Percentiles rank a stretch among this genome's conserved stretches.
These are phyloP conservation scores for Colletotrichum sp. DNA, from an alignment of 2,329 filamentous ascomycete genomes.

Conservation along the genomic window DNA sequence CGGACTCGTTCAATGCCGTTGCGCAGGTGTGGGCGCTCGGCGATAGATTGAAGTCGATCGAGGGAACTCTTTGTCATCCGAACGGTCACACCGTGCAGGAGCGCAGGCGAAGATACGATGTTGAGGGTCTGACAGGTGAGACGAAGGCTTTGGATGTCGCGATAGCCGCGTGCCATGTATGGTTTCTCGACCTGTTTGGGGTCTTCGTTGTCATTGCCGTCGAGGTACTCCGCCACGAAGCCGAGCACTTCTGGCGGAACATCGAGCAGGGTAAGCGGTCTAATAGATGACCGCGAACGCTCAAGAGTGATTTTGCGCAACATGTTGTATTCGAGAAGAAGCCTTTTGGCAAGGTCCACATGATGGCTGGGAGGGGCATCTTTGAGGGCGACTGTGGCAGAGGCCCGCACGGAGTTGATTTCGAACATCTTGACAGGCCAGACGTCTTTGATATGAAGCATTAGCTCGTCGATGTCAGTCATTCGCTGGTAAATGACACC, in stretches of 20 bases:
- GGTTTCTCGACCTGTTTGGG: too few species aligned
- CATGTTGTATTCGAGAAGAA: rapidly evolving
- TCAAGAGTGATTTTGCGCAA: rapidly evolving
- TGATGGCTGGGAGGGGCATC: not conserved
- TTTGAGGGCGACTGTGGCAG: not conserved
- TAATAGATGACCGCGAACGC: rapidly evolving
- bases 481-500: not conserved
- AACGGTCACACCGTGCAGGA: not conserved
- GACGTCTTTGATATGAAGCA: not conserved
- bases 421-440: not conserved
- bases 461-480: not conserved
- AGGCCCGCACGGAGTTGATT: too few species aligned
- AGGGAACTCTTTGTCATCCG: not conserved
- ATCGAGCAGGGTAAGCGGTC: too few species aligned
- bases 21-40: not conserved
- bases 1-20: not conserved
- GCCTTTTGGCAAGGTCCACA: not conserved
- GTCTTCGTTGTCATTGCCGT: too few species aligned
- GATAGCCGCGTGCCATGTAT: too few species aligned
- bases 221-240: too few species aligned
- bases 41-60: rapidly evolving
- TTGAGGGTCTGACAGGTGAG: not conserved
- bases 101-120: rapidly evolving
- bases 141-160: not conserved
- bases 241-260: not conserved